Base-by-base conservation (phyloP, 2,329 filamentous ascomycete genomes). In the Microsporum canis region DNA sequence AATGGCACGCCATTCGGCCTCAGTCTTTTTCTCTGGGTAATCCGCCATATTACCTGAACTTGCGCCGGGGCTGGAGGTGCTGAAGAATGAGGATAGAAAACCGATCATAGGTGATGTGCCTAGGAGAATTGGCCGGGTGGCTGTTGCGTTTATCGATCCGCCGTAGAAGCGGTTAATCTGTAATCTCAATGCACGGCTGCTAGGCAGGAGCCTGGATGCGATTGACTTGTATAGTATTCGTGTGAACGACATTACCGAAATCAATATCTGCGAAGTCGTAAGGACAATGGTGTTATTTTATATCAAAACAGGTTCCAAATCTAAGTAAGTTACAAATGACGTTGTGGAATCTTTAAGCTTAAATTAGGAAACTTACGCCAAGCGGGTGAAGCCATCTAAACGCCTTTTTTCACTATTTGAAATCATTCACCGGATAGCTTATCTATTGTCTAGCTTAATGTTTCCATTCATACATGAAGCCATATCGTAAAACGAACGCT, bases 1-100 rank as follows among this genome's bases (percentile, higher is more conserved):
- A 62, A 96, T 83, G 6, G 92, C 88, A 66, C 85, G 87, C 94
- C 94, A 99, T 77, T 97, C 91, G 61, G 89, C 84, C 27, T 91
- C 82, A 43, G 79, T 83, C 74, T 91, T 89, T 73, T 94, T 77
- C 59, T 94, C 84, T n/a, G 94, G 63, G 38, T 64, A 63, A 10
- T 61, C 62, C n/a, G 57, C 29, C 61, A 64, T 66, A 14, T 61
- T 62, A n/a, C 57, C 31, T 8, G 63, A 14, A 17, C 72, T 65
- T 65, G 12, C 2, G 10, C 74, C 71, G 66, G 80, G 85, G 4
- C 17, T 29, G 60, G 85, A 82, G 62, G 82, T 80, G 70, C 82
- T 80, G 69, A 96, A 95, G 1, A 96, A 77, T 61, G 86, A 84
- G 67, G 88, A 80, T 41, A 96, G 70, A 67, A 96, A 89, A 1